These are phyloP conservation scores for Dictyophora rubrovolvata DNA, from an alignment of 768 basidiomycete genomes.

Conservation along the genomic window DNA sequence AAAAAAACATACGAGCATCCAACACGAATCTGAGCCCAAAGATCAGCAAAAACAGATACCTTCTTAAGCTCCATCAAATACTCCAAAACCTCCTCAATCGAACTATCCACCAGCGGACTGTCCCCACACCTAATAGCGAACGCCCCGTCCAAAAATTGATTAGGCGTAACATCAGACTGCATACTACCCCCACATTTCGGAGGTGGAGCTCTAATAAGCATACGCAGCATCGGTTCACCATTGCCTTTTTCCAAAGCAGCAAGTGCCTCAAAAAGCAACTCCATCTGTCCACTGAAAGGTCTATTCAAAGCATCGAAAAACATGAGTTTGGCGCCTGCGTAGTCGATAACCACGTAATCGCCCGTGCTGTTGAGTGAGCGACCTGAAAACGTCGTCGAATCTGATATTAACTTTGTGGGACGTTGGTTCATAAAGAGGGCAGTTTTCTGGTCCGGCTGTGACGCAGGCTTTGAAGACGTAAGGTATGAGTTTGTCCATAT, in stretches of 20 bases:
- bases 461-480: conserved; percentile 15
- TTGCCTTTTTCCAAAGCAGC: conserved; percentile 20
- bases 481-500: conserved; percentile 16
- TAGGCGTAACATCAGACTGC: not conserved
- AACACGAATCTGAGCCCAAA: no score
- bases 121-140: conserved; percentile 14
- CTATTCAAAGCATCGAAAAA: conserved; percentile 11
- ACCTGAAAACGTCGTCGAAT: conserved; percentile 4
- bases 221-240: conserved; percentile 11
- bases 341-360: conserved; percentile 10
- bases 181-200: not conserved
- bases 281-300: not conserved
- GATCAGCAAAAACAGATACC: conserved; percentile 10
- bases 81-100: not conserved
- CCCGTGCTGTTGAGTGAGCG: not conserved
- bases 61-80: not conserved
- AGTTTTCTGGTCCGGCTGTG: conserved; percentile 14
- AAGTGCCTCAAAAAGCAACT: conserved; percentile 5
- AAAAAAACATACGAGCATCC: not conserved
- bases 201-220: not conserved
- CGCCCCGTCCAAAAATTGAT: not conserved
- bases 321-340: conserved; percentile 11
- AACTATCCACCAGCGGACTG: not conserved
- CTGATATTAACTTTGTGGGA: conserved; percentile 11
- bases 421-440: conserved; percentile 16